phyloP scores from a whole-genome alignment of 208 protist species.

The Tritrichomonas foetus region DNA sequence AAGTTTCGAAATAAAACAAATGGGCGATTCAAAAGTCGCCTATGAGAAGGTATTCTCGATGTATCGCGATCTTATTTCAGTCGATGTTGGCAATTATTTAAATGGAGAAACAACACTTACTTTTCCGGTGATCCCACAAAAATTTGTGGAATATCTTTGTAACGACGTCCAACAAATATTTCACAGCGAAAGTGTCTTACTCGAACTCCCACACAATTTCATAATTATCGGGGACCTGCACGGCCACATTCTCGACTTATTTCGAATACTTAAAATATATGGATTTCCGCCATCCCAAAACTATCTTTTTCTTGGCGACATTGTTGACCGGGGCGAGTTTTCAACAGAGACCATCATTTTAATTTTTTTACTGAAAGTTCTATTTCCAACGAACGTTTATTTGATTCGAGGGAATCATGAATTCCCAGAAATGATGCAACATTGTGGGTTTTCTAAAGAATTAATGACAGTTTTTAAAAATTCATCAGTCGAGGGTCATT shows the following conservation, averaged over 20 bases:
- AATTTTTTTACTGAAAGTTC: neutral
- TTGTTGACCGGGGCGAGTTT: neutral
- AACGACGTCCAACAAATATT: no score
- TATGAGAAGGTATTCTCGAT: no score
- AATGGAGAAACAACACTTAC: no score
- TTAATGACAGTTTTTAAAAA: neutral
- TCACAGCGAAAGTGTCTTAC: neutral
- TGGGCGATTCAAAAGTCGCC: no score
- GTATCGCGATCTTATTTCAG: no score
- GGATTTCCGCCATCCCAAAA: neutral
- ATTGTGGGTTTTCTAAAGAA: neutral
- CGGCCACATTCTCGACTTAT: neutral
- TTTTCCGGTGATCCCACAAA: no score
- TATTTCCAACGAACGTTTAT: neutral
- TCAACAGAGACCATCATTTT: neutral
- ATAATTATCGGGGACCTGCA: neutral
- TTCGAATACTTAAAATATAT: neutral
- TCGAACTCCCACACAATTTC: neutral
- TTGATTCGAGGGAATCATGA: neutral
- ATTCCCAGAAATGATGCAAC: neutral
- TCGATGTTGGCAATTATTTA: no score
- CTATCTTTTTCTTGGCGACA: constrained; percentile 21
- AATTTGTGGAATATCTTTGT: no score
- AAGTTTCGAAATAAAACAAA: no score
- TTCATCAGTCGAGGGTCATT: neutral